A percentile compares a stretch with the other conserved stretches of the same genome.
These are phyloP conservation scores for Colletotrichum gloeosporioides DNA, from an alignment of 2,329 filamentous ascomycete genomes.

Conservation along the genomic window DNA sequence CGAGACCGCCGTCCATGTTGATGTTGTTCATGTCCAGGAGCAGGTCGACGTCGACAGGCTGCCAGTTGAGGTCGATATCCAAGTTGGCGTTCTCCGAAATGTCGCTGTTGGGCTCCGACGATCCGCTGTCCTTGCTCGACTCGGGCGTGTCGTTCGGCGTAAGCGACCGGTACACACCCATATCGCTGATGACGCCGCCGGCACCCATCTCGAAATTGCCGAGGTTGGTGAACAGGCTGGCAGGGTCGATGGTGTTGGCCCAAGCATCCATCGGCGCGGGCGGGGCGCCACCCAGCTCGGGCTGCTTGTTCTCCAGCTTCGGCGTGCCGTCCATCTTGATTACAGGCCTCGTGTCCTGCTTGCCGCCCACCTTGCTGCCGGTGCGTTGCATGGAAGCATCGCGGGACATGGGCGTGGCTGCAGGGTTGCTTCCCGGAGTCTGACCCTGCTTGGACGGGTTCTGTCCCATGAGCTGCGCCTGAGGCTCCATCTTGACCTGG, in stretches of 20 bases:
- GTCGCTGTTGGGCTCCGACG: constrained; percentile 67
- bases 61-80: constrained; percentile 60
- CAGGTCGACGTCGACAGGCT: constrained; percentile 51
- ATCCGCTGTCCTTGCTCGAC: constrained; percentile 64
- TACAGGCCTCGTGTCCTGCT: constrained; percentile 38
- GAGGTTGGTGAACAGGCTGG: constrained; percentile 48
- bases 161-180: constrained; percentile 57
- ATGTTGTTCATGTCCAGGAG: constrained; percentile 47
- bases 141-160: constrained; percentile 70
- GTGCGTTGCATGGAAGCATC: constrained; percentile 57
- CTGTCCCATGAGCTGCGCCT: constrained; percentile 43
- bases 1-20: constrained; percentile 31
- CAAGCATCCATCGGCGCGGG: constrained; percentile 31
- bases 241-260: constrained; percentile 45
- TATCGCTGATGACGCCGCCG: constrained; percentile 57
- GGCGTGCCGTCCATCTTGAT: constrained; percentile 31
- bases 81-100: constrained; percentile 60
- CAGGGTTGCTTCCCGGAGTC: constrained; percentile 45
- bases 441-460: constrained; percentile 54
- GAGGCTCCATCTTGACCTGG: constrained; percentile 39
- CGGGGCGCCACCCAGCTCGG: constrained; percentile 30
- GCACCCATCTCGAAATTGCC: constrained; percentile 44
- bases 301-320: constrained; percentile 30
- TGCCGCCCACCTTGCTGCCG: constrained; percentile 48
- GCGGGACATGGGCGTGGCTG: constrained; percentile 56